These are phyloP conservation scores for Iris macrosiphon DNA, from an alignment of 106 monocot genomes.

Conservation along the genomic window DNA sequence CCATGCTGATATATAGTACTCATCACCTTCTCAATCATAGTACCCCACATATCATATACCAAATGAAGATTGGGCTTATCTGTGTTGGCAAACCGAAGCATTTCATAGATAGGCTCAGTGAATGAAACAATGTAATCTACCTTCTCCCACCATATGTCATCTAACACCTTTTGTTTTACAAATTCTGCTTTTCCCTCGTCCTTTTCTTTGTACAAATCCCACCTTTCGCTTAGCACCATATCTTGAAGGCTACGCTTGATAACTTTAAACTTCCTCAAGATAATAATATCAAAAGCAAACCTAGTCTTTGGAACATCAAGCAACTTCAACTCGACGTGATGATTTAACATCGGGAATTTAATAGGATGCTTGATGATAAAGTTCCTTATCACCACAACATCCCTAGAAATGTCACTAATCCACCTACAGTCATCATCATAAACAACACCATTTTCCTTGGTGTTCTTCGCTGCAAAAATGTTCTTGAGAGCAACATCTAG, in stretches of 20 bases:
- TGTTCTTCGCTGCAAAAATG: constrained; percentile 13
- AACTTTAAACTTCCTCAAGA: constrained; percentile 6
- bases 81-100: constrained; percentile 4
- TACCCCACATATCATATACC: constrained; percentile 20
- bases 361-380: constrained; percentile 14
- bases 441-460: not conserved
- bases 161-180: constrained; percentile 13
- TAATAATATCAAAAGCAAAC: constrained; percentile 11
- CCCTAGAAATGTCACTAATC: constrained; percentile 2
- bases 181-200: not conserved
- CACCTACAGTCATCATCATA: constrained; percentile 8
- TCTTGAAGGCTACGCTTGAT: constrained; percentile 3
- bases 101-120: constrained; percentile 18
- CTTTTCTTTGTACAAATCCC: constrained; percentile 2
- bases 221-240: constrained; percentile 6
- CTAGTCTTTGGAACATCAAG: constrained; percentile 5
- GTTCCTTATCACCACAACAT: constrained; percentile 11
- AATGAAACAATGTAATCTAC: constrained; percentile 15
- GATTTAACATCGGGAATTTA: constrained; percentile 4
- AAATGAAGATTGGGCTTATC: constrained; percentile 4
- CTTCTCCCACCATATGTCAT: constrained; percentile 12
- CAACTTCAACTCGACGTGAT: constrained; percentile 11
- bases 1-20: constrained; percentile 6
- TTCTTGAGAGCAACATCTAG: constrained; percentile 11
- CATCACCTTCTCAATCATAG: no score